Percentiles rank a stretch among this genome's conserved stretches.
Conservation (phyloP, 164 flowering plant species). For the Aristolochia fimbriata region DNA sequence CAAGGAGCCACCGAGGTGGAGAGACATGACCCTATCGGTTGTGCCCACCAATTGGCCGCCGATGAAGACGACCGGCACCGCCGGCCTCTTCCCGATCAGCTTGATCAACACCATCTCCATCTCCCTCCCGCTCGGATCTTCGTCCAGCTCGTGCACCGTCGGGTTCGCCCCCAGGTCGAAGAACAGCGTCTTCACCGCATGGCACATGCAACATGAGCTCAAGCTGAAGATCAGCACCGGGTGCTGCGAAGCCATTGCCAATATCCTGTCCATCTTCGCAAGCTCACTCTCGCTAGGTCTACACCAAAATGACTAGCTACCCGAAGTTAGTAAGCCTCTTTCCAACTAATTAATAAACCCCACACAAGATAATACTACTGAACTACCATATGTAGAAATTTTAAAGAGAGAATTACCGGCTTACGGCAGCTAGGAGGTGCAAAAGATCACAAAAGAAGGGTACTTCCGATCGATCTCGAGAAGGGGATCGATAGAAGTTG, state of each 20-base stretch:
- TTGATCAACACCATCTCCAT: conserved; percentile 62
- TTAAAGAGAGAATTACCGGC: too few species aligned
- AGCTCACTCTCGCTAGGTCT: too few species aligned
- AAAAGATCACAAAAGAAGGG: too few species aligned
- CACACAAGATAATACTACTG: too few species aligned
- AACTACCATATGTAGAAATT: too few species aligned
- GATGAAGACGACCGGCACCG: conserved; percentile 64
- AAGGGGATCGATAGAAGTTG: too few species aligned
- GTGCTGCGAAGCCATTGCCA: conserved; percentile 36
- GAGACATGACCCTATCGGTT: conserved; percentile 71
- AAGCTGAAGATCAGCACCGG: conserved; percentile 77
- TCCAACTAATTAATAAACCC: too few species aligned
- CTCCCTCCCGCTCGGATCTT: conserved; percentile 35
- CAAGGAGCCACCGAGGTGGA: conserved; percentile 51
- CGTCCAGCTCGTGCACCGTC: conserved; percentile 39
- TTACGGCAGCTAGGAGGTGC: too few species aligned
- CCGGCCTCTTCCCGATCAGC: conserved; percentile 34
- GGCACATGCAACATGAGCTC: conserved; percentile 72
- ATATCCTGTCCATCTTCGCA: conserved; percentile 14
- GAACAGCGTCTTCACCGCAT: conserved; percentile 61
- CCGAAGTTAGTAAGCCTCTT: too few species aligned
- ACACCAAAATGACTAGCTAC: too few species aligned
- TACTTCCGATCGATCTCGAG: too few species aligned
- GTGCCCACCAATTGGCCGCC: conserved; percentile 56
- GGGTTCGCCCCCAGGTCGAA: conserved; percentile 50